phyloP scores from a whole-genome alignment of 495 filamentous ascomycete species.

The Aspergillus olivimuriae region DNA sequence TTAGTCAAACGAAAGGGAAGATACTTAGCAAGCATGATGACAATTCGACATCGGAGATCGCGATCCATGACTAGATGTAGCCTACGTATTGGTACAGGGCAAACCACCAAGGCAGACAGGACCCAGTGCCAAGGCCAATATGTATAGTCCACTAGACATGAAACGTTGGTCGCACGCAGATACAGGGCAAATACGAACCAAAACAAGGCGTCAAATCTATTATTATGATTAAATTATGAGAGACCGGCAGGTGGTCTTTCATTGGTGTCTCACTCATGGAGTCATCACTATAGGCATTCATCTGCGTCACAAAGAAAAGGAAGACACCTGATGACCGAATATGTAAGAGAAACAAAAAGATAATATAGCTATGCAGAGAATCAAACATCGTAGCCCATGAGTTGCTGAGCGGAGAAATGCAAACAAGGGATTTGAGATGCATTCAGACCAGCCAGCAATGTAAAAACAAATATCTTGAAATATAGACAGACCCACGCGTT shows the following conservation, averaged over 20 bases:
- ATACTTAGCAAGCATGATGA: too few relatives aligned
- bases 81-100: too few relatives aligned
- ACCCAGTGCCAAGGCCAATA: too few relatives aligned
- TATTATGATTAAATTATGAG: slow-evolving; percentile 18
- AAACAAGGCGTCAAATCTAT: too few relatives aligned
- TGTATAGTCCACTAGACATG: background rate
- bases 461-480: background rate
- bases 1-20: too few relatives aligned
- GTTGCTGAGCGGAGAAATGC: slow-evolving; percentile 6
- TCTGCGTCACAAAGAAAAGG: slow-evolving; percentile 7
- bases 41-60: too few relatives aligned
- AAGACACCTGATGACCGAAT: slow-evolving; percentile 9
- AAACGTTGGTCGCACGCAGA: too few relatives aligned
- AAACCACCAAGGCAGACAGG: too few relatives aligned
- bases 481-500: slow-evolving; percentile 3
- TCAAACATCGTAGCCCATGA: slow-evolving; percentile 11
- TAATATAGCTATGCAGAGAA: slow-evolving; percentile 6
- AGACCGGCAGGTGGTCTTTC: background rate
- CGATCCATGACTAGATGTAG: too few relatives aligned
- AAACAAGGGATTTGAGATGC: background rate
- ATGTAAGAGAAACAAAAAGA: slow-evolving; percentile 9
- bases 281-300: slow-evolving; percentile 21
- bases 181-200: too few relatives aligned
- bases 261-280: slow-evolving; percentile 9
- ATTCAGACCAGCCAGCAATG: background rate